Percentiles rank a stretch among this genome's conserved stretches.
phyloP scores from a whole-genome alignment of 495 filamentous ascomycete genomes.

The Stereocaulon alpinum region DNA sequence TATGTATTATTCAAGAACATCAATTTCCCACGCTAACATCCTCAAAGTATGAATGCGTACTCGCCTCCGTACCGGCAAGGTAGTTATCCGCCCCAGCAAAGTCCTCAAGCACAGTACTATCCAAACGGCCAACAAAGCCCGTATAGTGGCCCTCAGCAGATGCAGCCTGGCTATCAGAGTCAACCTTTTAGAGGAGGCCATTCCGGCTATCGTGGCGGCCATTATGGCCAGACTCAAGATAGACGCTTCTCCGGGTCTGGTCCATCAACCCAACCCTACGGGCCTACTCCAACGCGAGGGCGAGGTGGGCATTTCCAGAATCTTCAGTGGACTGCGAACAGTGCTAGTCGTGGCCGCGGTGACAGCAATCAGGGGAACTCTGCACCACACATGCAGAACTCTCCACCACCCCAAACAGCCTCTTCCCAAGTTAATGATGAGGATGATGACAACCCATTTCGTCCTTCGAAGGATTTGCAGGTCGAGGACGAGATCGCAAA shows the following conservation, averaged over 20 bases:
- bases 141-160: slow-evolving; percentile 42
- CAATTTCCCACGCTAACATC: slow-evolving; percentile 5
- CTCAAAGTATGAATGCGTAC: slow-evolving; percentile 26
- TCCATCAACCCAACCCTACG: slow-evolving; percentile 30
- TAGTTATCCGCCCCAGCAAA: slow-evolving; percentile 36
- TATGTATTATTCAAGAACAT: slow-evolving; percentile 29
- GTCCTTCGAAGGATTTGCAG: slow-evolving; percentile 52
- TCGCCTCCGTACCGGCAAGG: slow-evolving; percentile 43
- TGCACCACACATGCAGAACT: slow-evolving; percentile 26
- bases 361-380: slow-evolving; percentile 26
- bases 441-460: slow-evolving; percentile 46
- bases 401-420: slow-evolving; percentile 21
- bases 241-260: slow-evolving; percentile 42
- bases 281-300: slow-evolving; percentile 28
- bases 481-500: slow-evolving; percentile 47
- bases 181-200: slow-evolving; percentile 45
- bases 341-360: slow-evolving; percentile 34
- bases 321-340: slow-evolving; percentile 48
- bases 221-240: slow-evolving; percentile 41
- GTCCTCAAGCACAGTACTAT: slow-evolving; percentile 43
- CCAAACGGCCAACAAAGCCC: slow-evolving; percentile 42
- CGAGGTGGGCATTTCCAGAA: slow-evolving; percentile 46
- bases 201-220: slow-evolving; percentile 43
- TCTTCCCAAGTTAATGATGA: slow-evolving; percentile 34
- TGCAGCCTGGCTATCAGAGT: slow-evolving; percentile 38